phyloP scores from a whole-genome alignment of 2,329 filamentous ascomycete genomes.

The Lojkania enalia region DNA sequence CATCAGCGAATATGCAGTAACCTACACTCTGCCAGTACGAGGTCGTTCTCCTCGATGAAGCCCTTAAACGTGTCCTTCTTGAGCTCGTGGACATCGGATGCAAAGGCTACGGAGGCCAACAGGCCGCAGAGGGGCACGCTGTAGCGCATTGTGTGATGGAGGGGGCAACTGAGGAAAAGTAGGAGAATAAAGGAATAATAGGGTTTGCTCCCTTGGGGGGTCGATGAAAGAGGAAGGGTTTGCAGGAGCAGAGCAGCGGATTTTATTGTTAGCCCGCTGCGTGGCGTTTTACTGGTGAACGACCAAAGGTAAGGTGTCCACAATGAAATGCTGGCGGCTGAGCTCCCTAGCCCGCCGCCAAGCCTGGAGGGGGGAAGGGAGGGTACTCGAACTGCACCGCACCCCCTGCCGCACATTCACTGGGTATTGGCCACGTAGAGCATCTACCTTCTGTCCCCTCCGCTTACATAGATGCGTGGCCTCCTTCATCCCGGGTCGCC shows the following conservation, averaged over 20 bases:
- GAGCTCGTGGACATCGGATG: conserved; percentile 81
- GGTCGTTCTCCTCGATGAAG: conserved; percentile 81
- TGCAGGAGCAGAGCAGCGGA: conserved; percentile 15
- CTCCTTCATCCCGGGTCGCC: background rate
- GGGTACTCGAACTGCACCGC: background rate
- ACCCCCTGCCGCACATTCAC: conserved; percentile 12
- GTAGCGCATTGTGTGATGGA: conserved; percentile 38
- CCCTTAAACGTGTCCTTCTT: conserved; percentile 84
- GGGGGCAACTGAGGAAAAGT: conserved; percentile 2
- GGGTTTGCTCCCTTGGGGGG: conserved; percentile 23
- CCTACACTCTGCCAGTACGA: conserved; percentile 94
- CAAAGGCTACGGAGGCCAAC: conserved; percentile 62
- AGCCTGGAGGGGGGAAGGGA: background rate
- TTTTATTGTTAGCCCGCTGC: conserved; percentile 10
- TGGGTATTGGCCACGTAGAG: conserved; percentile 29
- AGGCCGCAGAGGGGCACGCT: conserved; percentile 45
- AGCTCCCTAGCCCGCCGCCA: conserved; percentile 12
- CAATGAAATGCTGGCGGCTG: conserved; percentile 23
- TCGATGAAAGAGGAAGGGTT: conserved; percentile 17
- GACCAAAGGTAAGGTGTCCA: conserved; percentile 12
- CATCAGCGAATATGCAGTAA: conserved; percentile 18
- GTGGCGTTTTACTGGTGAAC: conserved; percentile 5
- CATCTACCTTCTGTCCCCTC: no score
- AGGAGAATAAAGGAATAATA: conserved; percentile 7
- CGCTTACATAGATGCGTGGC: background rate